phyloP scores from a whole-genome alignment of 805 yeast genomes.

The Yarrowia deformans region DNA sequence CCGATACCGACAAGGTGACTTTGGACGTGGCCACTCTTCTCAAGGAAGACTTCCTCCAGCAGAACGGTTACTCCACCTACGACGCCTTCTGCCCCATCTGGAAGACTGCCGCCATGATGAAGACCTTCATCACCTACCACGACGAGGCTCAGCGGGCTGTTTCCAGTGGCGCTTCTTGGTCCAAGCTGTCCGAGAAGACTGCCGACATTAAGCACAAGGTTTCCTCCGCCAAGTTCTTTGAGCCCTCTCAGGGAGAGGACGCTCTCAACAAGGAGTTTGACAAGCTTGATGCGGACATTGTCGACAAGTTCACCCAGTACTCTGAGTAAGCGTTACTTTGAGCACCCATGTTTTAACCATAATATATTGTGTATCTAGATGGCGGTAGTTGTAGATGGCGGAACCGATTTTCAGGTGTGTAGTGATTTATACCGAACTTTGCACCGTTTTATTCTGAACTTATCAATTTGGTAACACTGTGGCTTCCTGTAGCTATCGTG shows the following conservation, averaged over 20 bases:
- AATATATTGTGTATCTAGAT: conserved; percentile 13
- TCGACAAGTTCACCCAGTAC: conserved; percentile 78
- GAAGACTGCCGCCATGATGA: conserved; percentile 99
- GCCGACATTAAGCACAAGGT: conserved; percentile 91
- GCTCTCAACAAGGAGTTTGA: conserved; percentile 80
- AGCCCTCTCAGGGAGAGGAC: conserved; percentile 89
- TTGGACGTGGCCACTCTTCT: conserved; percentile 89
- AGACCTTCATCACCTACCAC: conserved; percentile 85
- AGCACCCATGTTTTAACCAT: conserved; percentile 15
- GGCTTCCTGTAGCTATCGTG: no score
- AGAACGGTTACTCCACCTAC: conserved; percentile 97
- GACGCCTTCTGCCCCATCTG: conserved; percentile 99
- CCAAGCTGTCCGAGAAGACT: conserved; percentile 87
- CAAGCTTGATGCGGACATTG: conserved; percentile 72
- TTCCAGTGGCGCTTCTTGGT: conserved; percentile 93
- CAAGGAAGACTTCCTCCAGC: conserved; percentile 98
- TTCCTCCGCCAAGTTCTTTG: conserved; percentile 93
- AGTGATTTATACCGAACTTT: no score
- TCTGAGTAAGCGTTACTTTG: conserved; percentile 19
- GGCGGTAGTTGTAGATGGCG: no score
- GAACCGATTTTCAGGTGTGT: no score
- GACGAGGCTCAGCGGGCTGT: conserved; percentile 99
- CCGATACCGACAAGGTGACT: conserved; percentile 96
- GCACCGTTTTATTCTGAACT: no score
- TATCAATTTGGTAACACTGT: no score